Percentiles rank a stretch among this genome's conserved stretches.
phyloP scores from a whole-genome alignment of 768 basidiomycete genomes.

The Kwoniella dendrophila region DNA sequence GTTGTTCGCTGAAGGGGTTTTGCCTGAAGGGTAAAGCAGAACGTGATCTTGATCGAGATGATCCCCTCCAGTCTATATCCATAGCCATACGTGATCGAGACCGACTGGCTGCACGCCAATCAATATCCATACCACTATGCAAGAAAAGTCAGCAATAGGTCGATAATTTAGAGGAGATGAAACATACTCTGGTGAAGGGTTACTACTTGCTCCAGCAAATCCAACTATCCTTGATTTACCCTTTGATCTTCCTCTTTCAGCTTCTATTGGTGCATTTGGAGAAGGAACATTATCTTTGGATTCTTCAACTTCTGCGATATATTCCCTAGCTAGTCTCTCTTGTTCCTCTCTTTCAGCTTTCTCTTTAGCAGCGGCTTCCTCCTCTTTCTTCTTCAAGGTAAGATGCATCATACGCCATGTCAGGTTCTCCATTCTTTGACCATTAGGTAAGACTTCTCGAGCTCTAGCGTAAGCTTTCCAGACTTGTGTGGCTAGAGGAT shows the following conservation, averaged over 20 bases:
- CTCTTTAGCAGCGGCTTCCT: conserved; percentile 25
- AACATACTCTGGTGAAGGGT: conserved; percentile 63
- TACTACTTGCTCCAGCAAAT: conserved; percentile 43
- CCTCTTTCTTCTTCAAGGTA: conserved; percentile 72
- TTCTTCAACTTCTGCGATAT: conserved; percentile 30
- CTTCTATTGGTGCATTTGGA: conserved; percentile 45
- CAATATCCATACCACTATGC: conserved; percentile 47
- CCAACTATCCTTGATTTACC: conserved; percentile 53
- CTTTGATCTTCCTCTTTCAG: conserved; percentile 51
- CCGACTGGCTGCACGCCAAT: conserved; percentile 66
- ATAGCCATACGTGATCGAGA: conserved; percentile 77
- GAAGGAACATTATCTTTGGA: conserved; percentile 20
- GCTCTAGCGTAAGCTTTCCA: conserved; percentile 95
- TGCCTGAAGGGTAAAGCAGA: conserved; percentile 62
- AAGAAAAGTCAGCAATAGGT: background rate
- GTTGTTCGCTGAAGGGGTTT: conserved; percentile 47
- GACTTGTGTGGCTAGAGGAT: conserved; percentile 90
- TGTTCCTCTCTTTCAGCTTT: conserved; percentile 28
- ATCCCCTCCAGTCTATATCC: conserved; percentile 86
- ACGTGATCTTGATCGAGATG: conserved; percentile 59
- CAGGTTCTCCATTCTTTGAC: conserved; percentile 94
- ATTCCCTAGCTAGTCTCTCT: conserved; percentile 15
- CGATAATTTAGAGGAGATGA: no score
- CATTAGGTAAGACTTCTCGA: conserved; percentile 85
- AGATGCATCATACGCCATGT: conserved; percentile 99